Evolutionary conservation across 352 stramenopile genomes (phyloP), one percentile per base, ranked within the genome.

Genomic region (Pythium brachiatum): DNA sequence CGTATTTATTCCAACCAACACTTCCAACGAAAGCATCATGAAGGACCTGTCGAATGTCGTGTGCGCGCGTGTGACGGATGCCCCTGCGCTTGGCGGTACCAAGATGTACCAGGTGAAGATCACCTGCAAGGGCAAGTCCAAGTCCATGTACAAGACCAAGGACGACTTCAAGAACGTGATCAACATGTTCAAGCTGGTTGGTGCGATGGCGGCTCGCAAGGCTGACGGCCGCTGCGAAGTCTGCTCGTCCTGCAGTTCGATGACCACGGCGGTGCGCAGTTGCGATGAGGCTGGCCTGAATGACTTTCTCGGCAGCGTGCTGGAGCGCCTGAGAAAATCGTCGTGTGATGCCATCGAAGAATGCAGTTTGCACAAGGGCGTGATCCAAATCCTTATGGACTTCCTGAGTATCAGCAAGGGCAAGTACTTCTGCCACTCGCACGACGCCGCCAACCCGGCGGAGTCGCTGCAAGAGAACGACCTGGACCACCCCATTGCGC

Each of bases 101-200:
- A 83, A 89, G 70, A 92, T 92, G 82, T 94, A 88, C 68, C 79
- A 90, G 64, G 81, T 94, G 51, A 91, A 90, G 63, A 76, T 92
- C 54, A 56, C 68, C 26, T 89, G 79, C 75, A 87, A 86, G 62
- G 84, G 84, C 69, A 87, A 88, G 68, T 85, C 77, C 53, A 88
- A 78, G 48, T 81, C 74, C 23, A 76, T 88, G 62, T 89, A 89
- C 76, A 94, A 94, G 78, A 90, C 78, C 60, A 90, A 89, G 62
- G 79, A 92, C 64, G 82, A 92, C 66, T 90, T 92, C 58, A 86
- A 88, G 67, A 89, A 78, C 67, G 78, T 91, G 55, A 72, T 89
- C 39, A 78, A 89, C 69, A 91, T 91, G 82, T 89, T 91, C 64
- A 82, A 84, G 69, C 82, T 91, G 31, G 80, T 89, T 9, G 79